These are phyloP conservation scores for Epithemia pelagica DNA, from an alignment of 108 stramenopile species.

Conservation along the genomic window DNA sequence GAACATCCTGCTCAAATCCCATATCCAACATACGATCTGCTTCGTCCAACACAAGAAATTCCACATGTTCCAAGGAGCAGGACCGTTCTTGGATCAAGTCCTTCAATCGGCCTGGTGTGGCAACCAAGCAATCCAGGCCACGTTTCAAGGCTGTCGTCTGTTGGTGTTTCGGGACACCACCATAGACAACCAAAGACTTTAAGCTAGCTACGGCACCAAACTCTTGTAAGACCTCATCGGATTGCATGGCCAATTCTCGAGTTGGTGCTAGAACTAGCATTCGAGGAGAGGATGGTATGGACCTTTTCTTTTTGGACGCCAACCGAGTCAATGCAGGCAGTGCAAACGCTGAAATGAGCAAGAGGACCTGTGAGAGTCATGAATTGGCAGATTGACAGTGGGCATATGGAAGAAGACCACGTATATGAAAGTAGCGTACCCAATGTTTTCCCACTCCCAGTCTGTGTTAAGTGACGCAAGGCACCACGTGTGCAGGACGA, in stretches of 20 bases:
- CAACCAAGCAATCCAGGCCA: slow-evolving; percentile 87
- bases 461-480: too few species aligned
- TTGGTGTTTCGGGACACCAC: slow-evolving; percentile 91
- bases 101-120: slow-evolving; percentile 94
- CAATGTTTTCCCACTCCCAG: slow-evolving; percentile 94
- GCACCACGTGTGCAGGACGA: too few species aligned
- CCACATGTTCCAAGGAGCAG: slow-evolving; percentile 68
- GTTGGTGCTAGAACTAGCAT: slow-evolving; percentile 97
- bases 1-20: slow-evolving; percentile 75
- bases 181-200: slow-evolving; percentile 84
- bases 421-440: too few species aligned
- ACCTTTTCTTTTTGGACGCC: slow-evolving; percentile 24
- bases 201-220: slow-evolving; percentile 74
- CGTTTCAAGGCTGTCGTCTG: slow-evolving; percentile 69
- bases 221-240: slow-evolving; percentile 84
- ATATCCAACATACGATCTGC: slow-evolving; percentile 98
- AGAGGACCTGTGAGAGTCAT: too few species aligned
- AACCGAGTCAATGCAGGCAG: slow-evolving; percentile 86
- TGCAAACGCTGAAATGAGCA: slow-evolving; percentile 89
- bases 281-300: slow-evolving; percentile 49
- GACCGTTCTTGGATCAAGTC: slow-evolving; percentile 89
- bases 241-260: slow-evolving; percentile 97
- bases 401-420: too few species aligned
- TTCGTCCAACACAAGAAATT: slow-evolving; percentile 91
- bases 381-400: too few species aligned